A percentile compares a stretch with the other conserved stretches of the same genome.
These are phyloP conservation scores for Magnaporthales sp. DNA, from an alignment of 2,329 filamentous ascomycete genomes.

Conservation along the genomic window DNA sequence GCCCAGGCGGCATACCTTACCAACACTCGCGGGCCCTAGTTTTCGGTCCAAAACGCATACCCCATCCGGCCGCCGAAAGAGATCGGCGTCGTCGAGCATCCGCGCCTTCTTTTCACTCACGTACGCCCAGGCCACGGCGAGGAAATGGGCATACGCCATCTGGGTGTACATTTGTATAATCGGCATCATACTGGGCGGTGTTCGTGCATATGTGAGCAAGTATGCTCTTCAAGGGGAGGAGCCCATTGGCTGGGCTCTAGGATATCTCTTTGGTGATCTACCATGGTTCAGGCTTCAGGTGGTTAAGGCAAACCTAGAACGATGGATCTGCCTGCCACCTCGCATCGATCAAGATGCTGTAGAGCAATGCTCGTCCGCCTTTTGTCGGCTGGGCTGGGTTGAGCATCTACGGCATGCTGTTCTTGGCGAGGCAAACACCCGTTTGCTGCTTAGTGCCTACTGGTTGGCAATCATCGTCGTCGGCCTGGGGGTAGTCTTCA, in stretches of 20 bases:
- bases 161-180: constrained; percentile 67
- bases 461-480: constrained; percentile 60
- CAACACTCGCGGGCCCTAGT: constrained; percentile 27
- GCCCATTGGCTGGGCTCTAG: constrained; percentile 85
- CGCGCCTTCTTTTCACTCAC: constrained; percentile 76
- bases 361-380: constrained; percentile 10
- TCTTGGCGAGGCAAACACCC: constrained; percentile 70
- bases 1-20: constrained; percentile 42
- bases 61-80: constrained; percentile 56
- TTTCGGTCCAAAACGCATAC: constrained; percentile 41
- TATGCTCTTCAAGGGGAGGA: constrained; percentile 65
- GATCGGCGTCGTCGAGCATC: constrained; percentile 53
- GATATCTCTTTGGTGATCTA: constrained; percentile 79
- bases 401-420: constrained; percentile 54
- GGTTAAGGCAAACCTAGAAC: constrained; percentile 56
- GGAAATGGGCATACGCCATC: constrained; percentile 77
- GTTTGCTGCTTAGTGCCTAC: constrained; percentile 69
- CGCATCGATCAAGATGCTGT: background rate
- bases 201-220: constrained; percentile 60
- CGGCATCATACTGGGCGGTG: constrained; percentile 57
- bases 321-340: constrained; percentile 67
- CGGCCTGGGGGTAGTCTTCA: constrained; percentile 68
- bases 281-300: constrained; percentile 64
- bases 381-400: constrained; percentile 48
- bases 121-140: constrained; percentile 60